Evolutionary conservation across 176 grass and related monocot species (phyloP).

Genomic region (Zea luxurians): DNA sequence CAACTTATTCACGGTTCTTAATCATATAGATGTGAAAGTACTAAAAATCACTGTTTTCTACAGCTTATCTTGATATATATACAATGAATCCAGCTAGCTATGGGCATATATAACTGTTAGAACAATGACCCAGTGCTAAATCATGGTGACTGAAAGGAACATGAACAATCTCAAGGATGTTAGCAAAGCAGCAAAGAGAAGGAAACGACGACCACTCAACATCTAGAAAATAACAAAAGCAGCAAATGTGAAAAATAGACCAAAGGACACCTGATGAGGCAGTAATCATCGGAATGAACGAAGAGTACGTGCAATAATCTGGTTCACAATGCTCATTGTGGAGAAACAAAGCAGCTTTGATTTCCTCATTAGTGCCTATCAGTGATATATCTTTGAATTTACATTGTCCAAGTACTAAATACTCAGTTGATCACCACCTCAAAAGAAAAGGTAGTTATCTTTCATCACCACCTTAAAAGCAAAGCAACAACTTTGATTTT

Average conservation of each 20-base stretch:
- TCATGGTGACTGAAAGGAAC: slow-evolving; percentile 7
- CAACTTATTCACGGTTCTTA: slow-evolving; percentile 1
- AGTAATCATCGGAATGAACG: slow-evolving; percentile 38
- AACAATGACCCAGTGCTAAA: slow-evolving; percentile 8
- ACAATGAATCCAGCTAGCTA: slow-evolving; percentile 8
- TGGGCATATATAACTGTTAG: background rate
- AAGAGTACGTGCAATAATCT: slow-evolving; percentile 33
- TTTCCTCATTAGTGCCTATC: slow-evolving; percentile 35
- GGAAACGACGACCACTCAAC: slow-evolving; percentile 18
- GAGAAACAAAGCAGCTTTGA: slow-evolving; percentile 47
- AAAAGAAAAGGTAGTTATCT: background rate
- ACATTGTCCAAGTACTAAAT: background rate
- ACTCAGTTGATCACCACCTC: background rate
- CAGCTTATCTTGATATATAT: background rate
- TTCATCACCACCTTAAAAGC: background rate
- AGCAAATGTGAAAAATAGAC: slow-evolving; percentile 19
- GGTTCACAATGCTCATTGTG: slow-evolving; percentile 46
- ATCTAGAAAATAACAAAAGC: slow-evolving; percentile 36
- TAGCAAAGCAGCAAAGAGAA: background rate
- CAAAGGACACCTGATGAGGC: slow-evolving; percentile 22
- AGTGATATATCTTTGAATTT: slow-evolving; percentile 16
- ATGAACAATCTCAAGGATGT: background rate
- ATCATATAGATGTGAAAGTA: background rate
- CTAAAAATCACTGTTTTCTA: background rate
- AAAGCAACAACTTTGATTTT: slow-evolving; percentile 32